Conservation (phyloP, 2,329 filamentous ascomycete genomes). For the Sarocladium strictum region DNA sequence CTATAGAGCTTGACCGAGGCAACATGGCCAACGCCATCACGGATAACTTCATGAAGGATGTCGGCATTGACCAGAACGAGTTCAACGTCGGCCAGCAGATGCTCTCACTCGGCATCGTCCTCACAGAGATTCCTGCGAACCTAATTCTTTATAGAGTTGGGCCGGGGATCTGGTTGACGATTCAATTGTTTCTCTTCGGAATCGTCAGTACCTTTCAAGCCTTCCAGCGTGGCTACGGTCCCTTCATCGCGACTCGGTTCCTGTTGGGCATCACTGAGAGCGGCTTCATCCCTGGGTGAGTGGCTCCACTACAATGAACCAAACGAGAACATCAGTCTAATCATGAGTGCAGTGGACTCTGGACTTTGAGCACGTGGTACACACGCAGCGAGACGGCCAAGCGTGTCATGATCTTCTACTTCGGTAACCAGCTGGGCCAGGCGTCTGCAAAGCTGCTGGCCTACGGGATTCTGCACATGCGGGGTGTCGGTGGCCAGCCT, state of each 20-base stretch:
- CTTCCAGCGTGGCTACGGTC: constrained; percentile 40
- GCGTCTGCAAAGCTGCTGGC: constrained; percentile 32
- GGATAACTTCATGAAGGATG: constrained; percentile 37
- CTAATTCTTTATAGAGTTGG: constrained; percentile 17
- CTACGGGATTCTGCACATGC: constrained; percentile 43
- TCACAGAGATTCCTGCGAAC: constrained; percentile 32
- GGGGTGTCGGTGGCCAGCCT: constrained; percentile 36
- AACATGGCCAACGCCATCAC: constrained; percentile 38
- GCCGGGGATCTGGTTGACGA: constrained; percentile 45
- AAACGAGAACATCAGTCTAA: background rate
- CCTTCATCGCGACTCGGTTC: constrained; percentile 43
- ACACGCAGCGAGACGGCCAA: constrained; percentile 45
- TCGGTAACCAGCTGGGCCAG: constrained; percentile 46
- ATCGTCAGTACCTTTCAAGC: constrained; percentile 49
- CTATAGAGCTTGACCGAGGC: constrained; percentile 22
- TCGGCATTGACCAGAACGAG: constrained; percentile 39
- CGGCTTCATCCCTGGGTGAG: constrained; percentile 47
- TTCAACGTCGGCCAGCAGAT: constrained; percentile 41
- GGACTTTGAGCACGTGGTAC: constrained; percentile 50
- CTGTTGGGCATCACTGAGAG: constrained; percentile 47
- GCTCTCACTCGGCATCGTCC: constrained; percentile 41
- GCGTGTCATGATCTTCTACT: constrained; percentile 48
- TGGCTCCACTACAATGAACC: background rate
- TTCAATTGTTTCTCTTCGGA: constrained; percentile 48
- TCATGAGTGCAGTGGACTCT: constrained; percentile 23